Conservation (phyloP, 441 rosid species). For the Cnidoscolus chayamansa region DNA sequence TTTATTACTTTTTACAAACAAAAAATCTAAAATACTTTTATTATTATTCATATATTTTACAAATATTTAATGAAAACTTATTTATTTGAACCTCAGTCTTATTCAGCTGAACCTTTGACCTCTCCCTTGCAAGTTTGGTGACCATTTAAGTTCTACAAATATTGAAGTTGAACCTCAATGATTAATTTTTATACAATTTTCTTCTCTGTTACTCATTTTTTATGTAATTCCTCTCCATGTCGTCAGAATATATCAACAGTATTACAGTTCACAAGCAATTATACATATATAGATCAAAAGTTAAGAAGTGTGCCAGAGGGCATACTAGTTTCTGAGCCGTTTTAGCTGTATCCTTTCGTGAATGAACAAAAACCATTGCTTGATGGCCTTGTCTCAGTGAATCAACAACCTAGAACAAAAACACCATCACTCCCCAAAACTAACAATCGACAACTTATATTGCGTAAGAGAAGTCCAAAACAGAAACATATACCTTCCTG, state of each 20-base stretch:
- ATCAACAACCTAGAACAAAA: constrained; percentile 65
- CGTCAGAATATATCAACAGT: background rate
- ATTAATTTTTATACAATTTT: background rate
- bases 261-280: background rate
- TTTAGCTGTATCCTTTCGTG: constrained; percentile 95
- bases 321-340: constrained; percentile 89
- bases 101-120: background rate
- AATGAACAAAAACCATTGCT: constrained; percentile 97
- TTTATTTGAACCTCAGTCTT: background rate
- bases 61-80: background rate
- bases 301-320: background rate
- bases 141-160: background rate
- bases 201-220: background rate
- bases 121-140: background rate
- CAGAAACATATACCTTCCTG: constrained; percentile 60
- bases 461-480: constrained; percentile 16
- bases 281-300: background rate
- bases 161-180: background rate
- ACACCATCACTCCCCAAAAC: constrained; percentile 26
- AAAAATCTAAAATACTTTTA: background rate
- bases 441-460: constrained; percentile 25
- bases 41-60: background rate
- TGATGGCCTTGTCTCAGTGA: constrained; percentile 93
- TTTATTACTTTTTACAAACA: background rate
- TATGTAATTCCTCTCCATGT: background rate